These are phyloP conservation scores for Penicillium tannophilum DNA, from an alignment of 495 filamentous ascomycete species.

Conservation along the genomic window DNA sequence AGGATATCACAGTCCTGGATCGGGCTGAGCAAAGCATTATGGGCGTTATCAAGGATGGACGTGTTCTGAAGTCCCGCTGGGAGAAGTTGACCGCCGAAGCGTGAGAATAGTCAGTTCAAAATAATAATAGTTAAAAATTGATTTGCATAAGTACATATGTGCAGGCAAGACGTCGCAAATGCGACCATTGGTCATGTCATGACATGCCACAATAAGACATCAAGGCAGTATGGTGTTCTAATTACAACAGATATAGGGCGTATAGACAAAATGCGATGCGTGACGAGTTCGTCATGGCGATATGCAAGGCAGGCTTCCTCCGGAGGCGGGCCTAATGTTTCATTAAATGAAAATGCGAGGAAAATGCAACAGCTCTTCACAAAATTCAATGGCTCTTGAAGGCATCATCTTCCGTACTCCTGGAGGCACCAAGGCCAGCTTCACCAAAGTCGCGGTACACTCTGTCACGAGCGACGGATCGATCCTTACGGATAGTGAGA, in stretches of 20 bases:
- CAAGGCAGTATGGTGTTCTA: conserved; percentile 10
- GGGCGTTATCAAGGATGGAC: conserved; percentile 52
- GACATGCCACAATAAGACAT: conserved; percentile 4
- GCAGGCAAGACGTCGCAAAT: conserved; percentile 9
- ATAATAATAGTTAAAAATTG: not conserved
- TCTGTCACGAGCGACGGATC: conserved; percentile 41
- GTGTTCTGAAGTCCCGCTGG: conserved; percentile 29
- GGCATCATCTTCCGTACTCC: conserved; percentile 14
- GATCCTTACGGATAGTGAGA: conserved; percentile 77
- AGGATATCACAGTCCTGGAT: conserved; percentile 53
- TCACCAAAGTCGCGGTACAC: conserved; percentile 45
- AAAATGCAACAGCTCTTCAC: not conserved
- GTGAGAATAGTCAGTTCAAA: not conserved
- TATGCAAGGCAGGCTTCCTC: not conserved
- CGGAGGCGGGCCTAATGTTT: conserved; percentile 1
- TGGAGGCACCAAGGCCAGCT: conserved; percentile 11
- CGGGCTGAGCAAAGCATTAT: conserved; percentile 42
- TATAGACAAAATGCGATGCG: conserved; percentile 10
- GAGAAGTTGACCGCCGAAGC: conserved; percentile 3
- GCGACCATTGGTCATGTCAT: not conserved
- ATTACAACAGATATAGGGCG: conserved; percentile 18
- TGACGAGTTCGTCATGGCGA: not conserved
- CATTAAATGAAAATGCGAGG: not conserved
- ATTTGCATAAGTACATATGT: conserved; percentile 20
- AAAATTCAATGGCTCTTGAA: conserved; percentile 29